Evolutionary conservation across 2,329 filamentous ascomycete genomes (phyloP), one percentile per base, ranked within the genome.

Genomic region (Myriosclerotinia duriaeana): DNA sequence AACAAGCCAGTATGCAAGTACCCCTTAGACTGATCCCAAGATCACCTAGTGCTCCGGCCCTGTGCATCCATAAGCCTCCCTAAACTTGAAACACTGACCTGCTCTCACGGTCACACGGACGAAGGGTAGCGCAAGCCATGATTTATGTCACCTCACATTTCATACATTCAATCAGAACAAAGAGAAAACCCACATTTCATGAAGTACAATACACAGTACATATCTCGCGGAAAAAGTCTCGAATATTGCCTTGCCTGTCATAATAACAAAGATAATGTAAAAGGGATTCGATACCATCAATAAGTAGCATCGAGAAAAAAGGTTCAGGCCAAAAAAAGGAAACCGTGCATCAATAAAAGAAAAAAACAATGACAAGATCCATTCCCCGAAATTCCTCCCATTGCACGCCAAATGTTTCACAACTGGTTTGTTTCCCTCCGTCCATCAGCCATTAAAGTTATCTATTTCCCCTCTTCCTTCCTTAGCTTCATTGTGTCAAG

Each of bases 401-500:
- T 66, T 67, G 66, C 69, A 68, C 74, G 73, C 74, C 74, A 72
- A 68, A 65, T 69, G 68, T 70, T 66, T 69, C 67, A 70, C 67
- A 69, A 68, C 69, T 69, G 65, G 67, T 67, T 48, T 68, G 68
- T 68, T 66, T 67, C 59, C 63, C 65, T 65, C 53, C 42, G 26
- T 68, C 68, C 69, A 72, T 69, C 72, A 71, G 68, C 71, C 71
- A 75, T 75, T 75, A 76, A 50, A 48, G 44, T 66, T 71, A 71
- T 74, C 74, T 73, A 74, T 67, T 69, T 67, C 66, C 68, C 61
- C 40, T 66, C 42, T 52, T 50, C 54, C 30, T 50, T 53, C 40
- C 52, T 56, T 48, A 58, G 54, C 50, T 42, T 64, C 59, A 34
- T 44, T 22, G 15, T 62, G 72, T 67, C 70, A 68, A 67, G 67